phyloP scores from a whole-genome alignment of 75 land plant species.

The Selaginella moellendorffii region DNA sequence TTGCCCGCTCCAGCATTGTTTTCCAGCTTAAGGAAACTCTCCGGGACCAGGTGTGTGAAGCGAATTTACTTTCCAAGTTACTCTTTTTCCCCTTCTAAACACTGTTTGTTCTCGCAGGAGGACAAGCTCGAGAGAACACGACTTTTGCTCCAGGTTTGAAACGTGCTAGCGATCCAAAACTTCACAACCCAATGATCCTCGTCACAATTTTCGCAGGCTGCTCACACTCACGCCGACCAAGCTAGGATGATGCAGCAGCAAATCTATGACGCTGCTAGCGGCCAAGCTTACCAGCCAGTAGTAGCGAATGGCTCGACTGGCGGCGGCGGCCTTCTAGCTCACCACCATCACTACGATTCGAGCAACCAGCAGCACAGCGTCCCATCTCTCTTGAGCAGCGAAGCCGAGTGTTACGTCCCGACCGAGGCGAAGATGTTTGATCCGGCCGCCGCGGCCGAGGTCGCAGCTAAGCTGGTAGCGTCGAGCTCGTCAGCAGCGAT shows the following conservation, averaged over 20 bases:
- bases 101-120: not conserved
- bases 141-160: not conserved
- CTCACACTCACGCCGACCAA: not conserved
- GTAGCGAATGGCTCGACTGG: not conserved
- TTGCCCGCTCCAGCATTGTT: slow-evolving; percentile 39
- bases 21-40: slow-evolving; percentile 47
- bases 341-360: too few relatives aligned
- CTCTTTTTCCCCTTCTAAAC: too few relatives aligned
- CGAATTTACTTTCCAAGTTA: too few relatives aligned
- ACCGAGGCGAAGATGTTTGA: not conserved
- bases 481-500: not conserved
- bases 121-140: not conserved
- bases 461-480: not conserved
- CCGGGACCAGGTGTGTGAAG: slow-evolving; percentile 1
- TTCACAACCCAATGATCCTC: too few relatives aligned
- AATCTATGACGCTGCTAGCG: not conserved
- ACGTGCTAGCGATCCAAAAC: not conserved
- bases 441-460: not conserved
- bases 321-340: too few relatives aligned
- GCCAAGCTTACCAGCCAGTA: not conserved
- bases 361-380: too few relatives aligned
- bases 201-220: not conserved
- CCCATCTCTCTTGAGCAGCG: too few relatives aligned
- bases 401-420: not conserved
- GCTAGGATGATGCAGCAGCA: not conserved